Conservation (phyloP, 805 yeast genomes). For the Ogataea angusta region DNA sequence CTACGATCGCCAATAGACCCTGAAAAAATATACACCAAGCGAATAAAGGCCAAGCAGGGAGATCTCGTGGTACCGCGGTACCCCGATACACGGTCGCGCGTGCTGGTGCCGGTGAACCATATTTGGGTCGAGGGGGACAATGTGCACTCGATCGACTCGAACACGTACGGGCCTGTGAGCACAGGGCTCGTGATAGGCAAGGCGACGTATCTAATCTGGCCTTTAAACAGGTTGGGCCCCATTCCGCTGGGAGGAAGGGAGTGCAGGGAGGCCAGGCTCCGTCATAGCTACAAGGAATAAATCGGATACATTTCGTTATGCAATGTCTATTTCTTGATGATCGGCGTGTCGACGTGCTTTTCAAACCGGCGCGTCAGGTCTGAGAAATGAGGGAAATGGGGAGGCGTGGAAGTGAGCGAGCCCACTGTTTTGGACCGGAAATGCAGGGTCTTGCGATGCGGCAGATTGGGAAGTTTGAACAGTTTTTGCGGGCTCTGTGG, state of each 20-base stretch:
- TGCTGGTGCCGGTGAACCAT: constrained; percentile 72
- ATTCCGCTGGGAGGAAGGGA: constrained; percentile 54
- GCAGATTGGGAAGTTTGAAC: constrained; percentile 22
- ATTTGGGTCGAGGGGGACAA: constrained; percentile 96
- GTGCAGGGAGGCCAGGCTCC: constrained; percentile 34
- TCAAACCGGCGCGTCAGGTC: constrained; percentile 20
- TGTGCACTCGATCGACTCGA: constrained; percentile 78
- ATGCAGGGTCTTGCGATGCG: constrained; percentile 19
- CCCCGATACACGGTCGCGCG: constrained; percentile 63
- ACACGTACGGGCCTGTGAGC: constrained; percentile 84
- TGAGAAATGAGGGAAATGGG: constrained; percentile 14
- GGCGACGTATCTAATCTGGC: constrained; percentile 69
- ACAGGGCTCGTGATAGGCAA: constrained; percentile 77
- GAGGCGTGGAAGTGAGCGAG: constrained; percentile 17
- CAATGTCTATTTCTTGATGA: constrained; percentile 19
- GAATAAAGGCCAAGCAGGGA: constrained; percentile 74
- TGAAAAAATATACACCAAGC: constrained; percentile 67
- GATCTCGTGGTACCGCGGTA: constrained; percentile 60
- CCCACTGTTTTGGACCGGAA: constrained; percentile 28
- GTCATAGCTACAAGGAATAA: constrained; percentile 1
- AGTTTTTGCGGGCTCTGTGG: constrained; percentile 6
- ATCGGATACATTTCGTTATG: background rate
- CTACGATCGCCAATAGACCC: constrained; percentile 83
- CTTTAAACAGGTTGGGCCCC: constrained; percentile 51
- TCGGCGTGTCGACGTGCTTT: constrained; percentile 33